phyloP scores from a whole-genome alignment of 306 rosid species.

The Corylus avellana region DNA sequence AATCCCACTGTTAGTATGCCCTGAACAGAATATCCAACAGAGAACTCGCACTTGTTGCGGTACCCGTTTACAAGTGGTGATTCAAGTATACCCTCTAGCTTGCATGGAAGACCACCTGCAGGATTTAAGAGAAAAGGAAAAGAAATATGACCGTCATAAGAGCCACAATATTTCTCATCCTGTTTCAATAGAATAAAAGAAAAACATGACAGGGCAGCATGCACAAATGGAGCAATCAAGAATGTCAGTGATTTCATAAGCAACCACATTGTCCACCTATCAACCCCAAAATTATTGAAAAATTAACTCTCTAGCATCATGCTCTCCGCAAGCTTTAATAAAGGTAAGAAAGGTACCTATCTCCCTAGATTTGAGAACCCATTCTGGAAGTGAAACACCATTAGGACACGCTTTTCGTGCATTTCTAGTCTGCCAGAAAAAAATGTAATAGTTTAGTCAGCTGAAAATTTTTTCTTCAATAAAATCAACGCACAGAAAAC shows the following conservation, averaged over 20 bases:
- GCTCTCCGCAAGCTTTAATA: constrained; percentile 3
- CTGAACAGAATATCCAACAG: constrained; percentile 80
- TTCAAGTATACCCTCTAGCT: constrained; percentile 77
- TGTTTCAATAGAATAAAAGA: constrained; percentile 13
- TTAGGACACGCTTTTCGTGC: constrained; percentile 92
- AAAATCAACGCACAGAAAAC: constrained; percentile 6
- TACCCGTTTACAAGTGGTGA: constrained; percentile 89
- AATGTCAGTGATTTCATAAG: constrained; percentile 8
- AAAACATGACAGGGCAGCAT: background rate
- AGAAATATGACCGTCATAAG: background rate
- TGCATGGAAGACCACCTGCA: constrained; percentile 92
- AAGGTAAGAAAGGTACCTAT: constrained; percentile 53
- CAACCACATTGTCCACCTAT: constrained; percentile 2
- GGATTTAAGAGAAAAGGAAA: constrained; percentile 11
- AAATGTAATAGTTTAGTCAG: constrained; percentile 5
- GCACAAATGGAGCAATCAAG: constrained; percentile 20
- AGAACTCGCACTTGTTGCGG: constrained; percentile 95
- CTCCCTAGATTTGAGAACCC: constrained; percentile 84
- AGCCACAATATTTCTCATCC: constrained; percentile 20
- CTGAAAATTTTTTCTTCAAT: constrained; percentile 13
- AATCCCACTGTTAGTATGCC: constrained; percentile 89
- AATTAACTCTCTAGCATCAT: background rate
- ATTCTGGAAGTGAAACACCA: constrained; percentile 78
- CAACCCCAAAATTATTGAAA: background rate
- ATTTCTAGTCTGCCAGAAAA: constrained; percentile 68